Conservation (phyloP, 1,139 yeast species). For the Yamadazyma aaseri region DNA sequence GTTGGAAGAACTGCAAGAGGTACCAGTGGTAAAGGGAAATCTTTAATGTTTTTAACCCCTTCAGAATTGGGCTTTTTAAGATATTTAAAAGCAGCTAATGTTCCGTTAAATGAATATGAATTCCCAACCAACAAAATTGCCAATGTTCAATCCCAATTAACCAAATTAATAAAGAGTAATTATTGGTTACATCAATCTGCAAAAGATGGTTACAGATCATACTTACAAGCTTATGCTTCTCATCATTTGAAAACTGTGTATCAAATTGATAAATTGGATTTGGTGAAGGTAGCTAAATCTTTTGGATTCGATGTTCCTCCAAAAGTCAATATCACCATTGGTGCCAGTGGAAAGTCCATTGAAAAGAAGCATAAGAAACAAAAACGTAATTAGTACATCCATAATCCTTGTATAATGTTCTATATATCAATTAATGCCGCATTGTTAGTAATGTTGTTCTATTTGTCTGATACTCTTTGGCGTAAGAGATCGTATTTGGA, state of each 20-base stretch:
- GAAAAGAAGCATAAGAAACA: conserved; percentile 53
- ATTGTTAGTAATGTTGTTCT: no score
- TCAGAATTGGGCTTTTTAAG: conserved; percentile 91
- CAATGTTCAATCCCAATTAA: conserved; percentile 90
- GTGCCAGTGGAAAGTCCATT: conserved; percentile 77
- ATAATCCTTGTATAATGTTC: no score
- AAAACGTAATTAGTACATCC: conserved; percentile 32
- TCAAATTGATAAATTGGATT: conserved; percentile 90
- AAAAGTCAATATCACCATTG: conserved; percentile 92
- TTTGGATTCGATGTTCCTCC: conserved; percentile 97
- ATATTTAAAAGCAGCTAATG: conserved; percentile 93
- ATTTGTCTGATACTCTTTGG: no score
- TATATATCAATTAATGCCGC: no score
- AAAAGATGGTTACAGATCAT: conserved; percentile 94
- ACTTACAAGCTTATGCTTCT: conserved; percentile 94
- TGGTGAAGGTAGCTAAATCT: conserved; percentile 91
- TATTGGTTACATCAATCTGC: conserved; percentile 95
- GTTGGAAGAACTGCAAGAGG: conserved; percentile 99
- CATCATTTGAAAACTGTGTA: conserved; percentile 95
- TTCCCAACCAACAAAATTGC: conserved; percentile 93
- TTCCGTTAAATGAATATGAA: conserved; percentile 94
- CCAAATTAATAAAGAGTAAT: conserved; percentile 86
- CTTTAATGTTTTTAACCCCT: conserved; percentile 92
- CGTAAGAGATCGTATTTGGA: no score
- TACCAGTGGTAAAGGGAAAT: conserved; percentile 84